Evolutionary conservation across 441 rosid species (phyloP), one percentile per base, ranked within the genome.

Genomic region (Capsella rubella): DNA sequence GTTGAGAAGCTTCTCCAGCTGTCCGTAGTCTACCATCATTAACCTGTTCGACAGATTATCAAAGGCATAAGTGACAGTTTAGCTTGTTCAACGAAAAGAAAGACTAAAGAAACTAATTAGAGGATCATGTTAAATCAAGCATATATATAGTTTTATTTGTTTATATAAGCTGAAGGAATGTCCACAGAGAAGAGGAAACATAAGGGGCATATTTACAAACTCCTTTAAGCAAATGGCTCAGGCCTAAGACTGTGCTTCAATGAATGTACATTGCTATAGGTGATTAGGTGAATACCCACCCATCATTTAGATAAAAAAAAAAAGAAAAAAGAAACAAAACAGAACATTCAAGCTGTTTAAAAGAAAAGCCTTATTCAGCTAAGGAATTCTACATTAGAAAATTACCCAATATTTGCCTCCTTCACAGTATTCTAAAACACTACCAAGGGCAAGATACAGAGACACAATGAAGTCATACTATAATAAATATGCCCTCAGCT

Each of bases 1-100:
- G 98, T 62, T 96, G 98, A 80, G 99, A 96, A 82, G 99, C 99
- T 80, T 96, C 99, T 73, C 99, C 97, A 73, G 99, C 99, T 61
- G 97, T 84, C 64, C 96, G 93, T 68, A 96, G 84, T 56, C 91
- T 89, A 64, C 86, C 90, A 82, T 92, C 97, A 88, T 96, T 96
- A 53, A 93, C 96, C 99, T 96, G 74, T 16, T 68, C 40, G 65
- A 64, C 75, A 55, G 61, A 64, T 66, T 45, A 64, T 46, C 74
- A 72, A 34, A 66, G 37, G 53, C 56, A 65, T 39, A 72, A 66
- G 64, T 67, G 28, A 78, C 56, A 67, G 31, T 62, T 61, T 61
- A 49, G 71, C 42, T 47, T 28, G 54, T 59, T 68, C 73, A 34
- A 53, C 55, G 67, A 70, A 28, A 66, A 28, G 4, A 64, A 68